Conservation (phyloP, 805 yeast species). For the Teunomyces funiuensis region DNA sequence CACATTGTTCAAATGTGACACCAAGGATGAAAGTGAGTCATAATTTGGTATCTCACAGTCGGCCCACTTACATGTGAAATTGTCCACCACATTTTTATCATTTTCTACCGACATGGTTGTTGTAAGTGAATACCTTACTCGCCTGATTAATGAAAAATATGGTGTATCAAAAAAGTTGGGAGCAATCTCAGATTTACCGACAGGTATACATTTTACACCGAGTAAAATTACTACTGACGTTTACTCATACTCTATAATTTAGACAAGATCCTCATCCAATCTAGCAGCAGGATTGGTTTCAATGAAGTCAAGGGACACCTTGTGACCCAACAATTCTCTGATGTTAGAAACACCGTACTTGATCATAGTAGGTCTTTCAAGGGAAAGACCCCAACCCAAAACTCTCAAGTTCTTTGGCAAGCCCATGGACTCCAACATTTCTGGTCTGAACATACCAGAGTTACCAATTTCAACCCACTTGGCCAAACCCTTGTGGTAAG, state of each 20-base stretch:
- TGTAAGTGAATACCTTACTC: neutral
- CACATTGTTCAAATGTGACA: slow-evolving; percentile 30
- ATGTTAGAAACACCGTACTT: slow-evolving; percentile 94
- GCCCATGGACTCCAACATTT: slow-evolving; percentile 98
- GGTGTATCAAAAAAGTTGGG: neutral
- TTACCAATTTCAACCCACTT: slow-evolving; percentile 99
- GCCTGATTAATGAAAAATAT: neutral
- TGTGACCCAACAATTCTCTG: slow-evolving; percentile 95
- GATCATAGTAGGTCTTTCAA: slow-evolving; percentile 99
- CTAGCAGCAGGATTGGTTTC: slow-evolving; percentile 98
- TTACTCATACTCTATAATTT: slow-evolving; percentile 2
- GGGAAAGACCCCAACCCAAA: slow-evolving; percentile 94
- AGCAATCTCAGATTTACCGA: slow-evolving; percentile 2
- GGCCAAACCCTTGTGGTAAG: slow-evolving; percentile 90
- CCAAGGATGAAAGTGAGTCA: slow-evolving; percentile 21
- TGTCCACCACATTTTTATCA: neutral
- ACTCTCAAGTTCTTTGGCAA: slow-evolving; percentile 92
- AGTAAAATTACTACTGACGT: slow-evolving; percentile 4
- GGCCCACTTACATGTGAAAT: slow-evolving; percentile 32
- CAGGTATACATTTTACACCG: neutral
- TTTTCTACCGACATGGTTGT: slow-evolving; percentile 1
- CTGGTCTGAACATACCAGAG: slow-evolving; percentile 99
- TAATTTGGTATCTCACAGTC: slow-evolving; percentile 23
- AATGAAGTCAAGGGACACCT: slow-evolving; percentile 90
- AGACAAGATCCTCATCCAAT: slow-evolving; percentile 59